Evolutionary conservation across 345 rosid species (phyloP).

Genomic region (Brassica nigra): DNA sequence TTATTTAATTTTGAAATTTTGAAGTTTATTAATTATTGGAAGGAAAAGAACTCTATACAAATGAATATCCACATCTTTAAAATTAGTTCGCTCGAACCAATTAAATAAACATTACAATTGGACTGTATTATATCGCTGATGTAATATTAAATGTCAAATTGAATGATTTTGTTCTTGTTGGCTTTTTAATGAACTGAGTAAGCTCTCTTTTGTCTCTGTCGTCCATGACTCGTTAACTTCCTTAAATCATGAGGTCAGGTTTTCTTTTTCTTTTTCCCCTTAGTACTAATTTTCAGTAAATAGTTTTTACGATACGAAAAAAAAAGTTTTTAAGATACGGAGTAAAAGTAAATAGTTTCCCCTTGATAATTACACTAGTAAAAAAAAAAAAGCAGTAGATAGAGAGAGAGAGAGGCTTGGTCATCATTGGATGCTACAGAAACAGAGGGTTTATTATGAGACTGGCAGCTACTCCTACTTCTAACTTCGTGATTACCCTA

Average conservation of each 20-base stretch:
- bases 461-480: slow-evolving; percentile 18
- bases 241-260: slow-evolving; percentile 36
- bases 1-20: background rate
- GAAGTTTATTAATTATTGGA: background rate
- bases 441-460: slow-evolving; percentile 28
- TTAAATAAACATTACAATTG: background rate
- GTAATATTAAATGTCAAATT: slow-evolving; percentile 2
- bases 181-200: slow-evolving; percentile 12
- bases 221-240: slow-evolving; percentile 34
- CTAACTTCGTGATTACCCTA: slow-evolving; percentile 37
- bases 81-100: background rate
- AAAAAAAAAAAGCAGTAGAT: slow-evolving; percentile 11
- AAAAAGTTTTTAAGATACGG: slow-evolving; percentile 15
- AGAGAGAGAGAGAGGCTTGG: slow-evolving; percentile 33
- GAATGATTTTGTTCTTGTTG: slow-evolving; percentile 15
- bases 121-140: background rate
- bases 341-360: slow-evolving; percentile 6
- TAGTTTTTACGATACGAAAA: slow-evolving; percentile 20
- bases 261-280: slow-evolving; percentile 13
- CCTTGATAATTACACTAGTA: slow-evolving; percentile 14
- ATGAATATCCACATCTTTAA: background rate
- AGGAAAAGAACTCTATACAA: background rate
- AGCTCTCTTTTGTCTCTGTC: slow-evolving; percentile 10
- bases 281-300: slow-evolving; percentile 28
- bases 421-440: slow-evolving; percentile 55